These are phyloP conservation scores for Ceratocystis colombiana DNA, from an alignment of 2,329 filamentous ascomycete genomes.

Conservation along the genomic window DNA sequence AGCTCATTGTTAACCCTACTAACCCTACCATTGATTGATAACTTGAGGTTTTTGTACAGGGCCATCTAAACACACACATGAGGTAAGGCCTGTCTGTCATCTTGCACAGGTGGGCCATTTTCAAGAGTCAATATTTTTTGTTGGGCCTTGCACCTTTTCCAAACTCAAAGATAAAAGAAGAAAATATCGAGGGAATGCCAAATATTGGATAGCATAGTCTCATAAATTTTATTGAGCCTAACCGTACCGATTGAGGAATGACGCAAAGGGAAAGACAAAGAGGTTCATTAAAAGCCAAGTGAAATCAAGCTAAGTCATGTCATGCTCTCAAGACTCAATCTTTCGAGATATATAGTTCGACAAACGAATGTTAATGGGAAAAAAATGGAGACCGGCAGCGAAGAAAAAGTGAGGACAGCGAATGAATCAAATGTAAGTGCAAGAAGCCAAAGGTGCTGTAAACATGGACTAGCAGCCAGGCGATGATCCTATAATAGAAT, in stretches of 20 bases:
- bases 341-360: constrained; percentile 18
- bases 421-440: neutral
- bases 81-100: no score
- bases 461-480: constrained; percentile 19
- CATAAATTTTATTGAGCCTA: constrained; percentile 13
- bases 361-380: neutral
- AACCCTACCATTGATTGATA: no score
- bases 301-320: constrained; percentile 14
- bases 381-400: neutral
- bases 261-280: constrained; percentile 10
- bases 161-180: neutral
- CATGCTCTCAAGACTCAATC: constrained; percentile 18
- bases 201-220: constrained; percentile 12
- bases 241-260: neutral
- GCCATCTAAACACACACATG: no score
- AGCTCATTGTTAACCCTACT: no score
- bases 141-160: neutral
- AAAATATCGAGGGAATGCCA: neutral
- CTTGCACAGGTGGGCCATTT: no score
- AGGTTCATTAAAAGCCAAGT: neutral
- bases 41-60: no score
- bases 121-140: no score
- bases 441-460: constrained; percentile 11
- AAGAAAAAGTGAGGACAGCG: neutral
- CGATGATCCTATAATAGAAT: constrained; percentile 11